Conservation (phyloP, 805 yeast genomes). For the Cyberlindnera suaveolens region DNA sequence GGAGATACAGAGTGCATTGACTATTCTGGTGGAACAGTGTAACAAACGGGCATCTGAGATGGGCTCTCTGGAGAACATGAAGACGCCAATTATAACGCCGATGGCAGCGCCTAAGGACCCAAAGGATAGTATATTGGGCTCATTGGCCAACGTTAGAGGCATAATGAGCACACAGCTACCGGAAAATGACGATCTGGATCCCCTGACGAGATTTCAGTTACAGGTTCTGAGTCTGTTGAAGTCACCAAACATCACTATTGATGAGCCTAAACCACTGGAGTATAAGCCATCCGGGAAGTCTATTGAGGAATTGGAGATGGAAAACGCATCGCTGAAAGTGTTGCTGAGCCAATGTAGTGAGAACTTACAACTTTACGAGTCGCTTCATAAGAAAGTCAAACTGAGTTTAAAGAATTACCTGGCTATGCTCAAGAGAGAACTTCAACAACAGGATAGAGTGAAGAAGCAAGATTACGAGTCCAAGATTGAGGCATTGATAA, state of each 20-base stretch:
- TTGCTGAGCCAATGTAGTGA: constrained; percentile 17
- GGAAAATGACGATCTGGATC: constrained; percentile 7
- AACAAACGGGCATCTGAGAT: constrained; percentile 27
- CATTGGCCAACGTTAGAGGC: constrained; percentile 3
- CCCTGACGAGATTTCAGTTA: constrained; percentile 17
- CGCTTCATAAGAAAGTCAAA: constrained; percentile 20
- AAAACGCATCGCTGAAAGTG: constrained; percentile 24
- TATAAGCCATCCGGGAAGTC: constrained; percentile 17
- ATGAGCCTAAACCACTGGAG: constrained; percentile 1
- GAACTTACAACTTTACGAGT: constrained; percentile 18
- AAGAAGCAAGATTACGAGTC: constrained; percentile 29
- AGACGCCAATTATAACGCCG: background rate
- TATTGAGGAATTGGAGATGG: constrained; percentile 24
- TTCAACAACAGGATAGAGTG: constrained; percentile 31
- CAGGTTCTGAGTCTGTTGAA: constrained; percentile 18
- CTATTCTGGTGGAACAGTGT: constrained; percentile 26
- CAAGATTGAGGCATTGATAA: constrained; percentile 29
- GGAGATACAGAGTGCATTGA: constrained; percentile 26
- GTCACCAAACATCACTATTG: constrained; percentile 10
- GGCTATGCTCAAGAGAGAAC: constrained; percentile 30
- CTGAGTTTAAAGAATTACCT: constrained; percentile 23
- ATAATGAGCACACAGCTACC: constrained; percentile 1
- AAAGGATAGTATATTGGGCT: constrained; percentile 1
- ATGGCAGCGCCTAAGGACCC: background rate
- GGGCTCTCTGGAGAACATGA: background rate